A percentile compares a stretch with the other conserved stretches of the same genome.
Conservation (phyloP, 1,284 basidiomycete genomes). For the Abortiporus biennis region DNA sequence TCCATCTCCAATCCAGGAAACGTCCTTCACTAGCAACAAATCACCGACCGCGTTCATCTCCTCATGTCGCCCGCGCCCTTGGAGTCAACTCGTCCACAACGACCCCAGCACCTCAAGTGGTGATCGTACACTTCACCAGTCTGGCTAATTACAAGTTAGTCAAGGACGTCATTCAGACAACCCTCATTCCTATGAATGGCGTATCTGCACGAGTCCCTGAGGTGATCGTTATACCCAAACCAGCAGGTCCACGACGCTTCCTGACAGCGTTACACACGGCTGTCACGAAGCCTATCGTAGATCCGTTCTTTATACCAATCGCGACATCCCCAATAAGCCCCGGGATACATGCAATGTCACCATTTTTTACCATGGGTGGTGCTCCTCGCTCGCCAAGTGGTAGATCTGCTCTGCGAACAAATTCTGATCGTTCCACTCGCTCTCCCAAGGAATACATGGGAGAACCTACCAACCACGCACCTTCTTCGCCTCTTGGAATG, state of each 20-base stretch:
- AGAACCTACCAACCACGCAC: slow-evolving; percentile 36
- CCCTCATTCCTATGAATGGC: slow-evolving; percentile 42
- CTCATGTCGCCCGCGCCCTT: slow-evolving; percentile 60
- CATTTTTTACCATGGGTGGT: slow-evolving; percentile 35
- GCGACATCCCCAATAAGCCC: slow-evolving; percentile 86
- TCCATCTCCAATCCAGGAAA: slow-evolving; percentile 46
- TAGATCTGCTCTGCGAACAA: slow-evolving; percentile 40
- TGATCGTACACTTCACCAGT: slow-evolving; percentile 88
- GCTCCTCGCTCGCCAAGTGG: slow-evolving; percentile 35
- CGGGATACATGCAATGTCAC: slow-evolving; percentile 32
- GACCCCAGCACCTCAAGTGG: slow-evolving; percentile 30
- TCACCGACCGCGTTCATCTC: slow-evolving; percentile 74
- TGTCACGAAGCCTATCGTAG: slow-evolving; percentile 76
- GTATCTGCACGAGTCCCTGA: slow-evolving; percentile 53
- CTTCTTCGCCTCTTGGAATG: slow-evolving; percentile 68
- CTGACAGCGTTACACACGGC: slow-evolving; percentile 87
- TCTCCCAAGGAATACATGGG: slow-evolving; percentile 43
- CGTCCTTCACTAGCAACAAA: slow-evolving; percentile 66
- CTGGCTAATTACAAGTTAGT: slow-evolving; percentile 83
- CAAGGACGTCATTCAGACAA: slow-evolving; percentile 77
- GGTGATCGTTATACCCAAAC: slow-evolving; percentile 92
- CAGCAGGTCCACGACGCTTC: slow-evolving; percentile 87
- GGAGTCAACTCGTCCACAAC: slow-evolving; percentile 25
- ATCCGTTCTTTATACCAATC: slow-evolving; percentile 87
- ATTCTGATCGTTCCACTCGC: slow-evolving; percentile 49